Evolutionary conservation across 108 stramenopile genomes (phyloP), one percentile per base, ranked within the genome.

Genomic region (Cyclotella choctawhatcheeana): DNA sequence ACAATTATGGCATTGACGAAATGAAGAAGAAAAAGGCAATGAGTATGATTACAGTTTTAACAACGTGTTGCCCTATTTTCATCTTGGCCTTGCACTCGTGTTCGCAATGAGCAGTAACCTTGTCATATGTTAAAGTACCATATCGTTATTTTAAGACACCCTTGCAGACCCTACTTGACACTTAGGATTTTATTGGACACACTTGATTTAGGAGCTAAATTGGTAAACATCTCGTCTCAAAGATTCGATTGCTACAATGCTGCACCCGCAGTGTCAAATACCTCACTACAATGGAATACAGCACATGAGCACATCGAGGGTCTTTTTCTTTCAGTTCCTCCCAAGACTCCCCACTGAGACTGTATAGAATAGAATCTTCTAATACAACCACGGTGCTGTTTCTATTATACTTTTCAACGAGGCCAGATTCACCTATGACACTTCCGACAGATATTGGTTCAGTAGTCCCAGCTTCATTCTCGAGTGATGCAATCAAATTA

Each of bases 161-260:
- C n/a, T n/a, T n/a, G n/a, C n/a, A n/a, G n/a, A n/a, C n/a, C n/a
- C n/a, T n/a, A n/a, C n/a, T n/a, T n/a, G n/a, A n/a, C n/a, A n/a
- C n/a, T n/a, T n/a, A n/a, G n/a, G n/a, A n/a, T n/a, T n/a, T n/a
- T n/a, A n/a, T n/a, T n/a, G n/a, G n/a, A n/a, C n/a, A n/a, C n/a
- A n/a, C n/a, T n/a, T n/a, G n/a, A n/a, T n/a, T n/a, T n/a, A n/a
- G n/a, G n/a, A n/a, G n/a, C 30, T 56, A 89, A 20, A 86, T 76
- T 30, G 88, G 88, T 25, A 88, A 79, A 74, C 80, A 89, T 0
- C 73, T 67, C 31, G 87, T 92, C 61, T 92, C 85, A 59, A 88
- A 87, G 21, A 88, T 85, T 13, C 90, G 77, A 69, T 92, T 92
- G 63, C 81, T 88, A 20, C 85, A 86, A 67, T 89, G 90, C 64